Evolutionary conservation across 495 filamentous ascomycete species (phyloP), one percentile per base, ranked within the genome.

Genomic region (Xylaria cubensis): DNA sequence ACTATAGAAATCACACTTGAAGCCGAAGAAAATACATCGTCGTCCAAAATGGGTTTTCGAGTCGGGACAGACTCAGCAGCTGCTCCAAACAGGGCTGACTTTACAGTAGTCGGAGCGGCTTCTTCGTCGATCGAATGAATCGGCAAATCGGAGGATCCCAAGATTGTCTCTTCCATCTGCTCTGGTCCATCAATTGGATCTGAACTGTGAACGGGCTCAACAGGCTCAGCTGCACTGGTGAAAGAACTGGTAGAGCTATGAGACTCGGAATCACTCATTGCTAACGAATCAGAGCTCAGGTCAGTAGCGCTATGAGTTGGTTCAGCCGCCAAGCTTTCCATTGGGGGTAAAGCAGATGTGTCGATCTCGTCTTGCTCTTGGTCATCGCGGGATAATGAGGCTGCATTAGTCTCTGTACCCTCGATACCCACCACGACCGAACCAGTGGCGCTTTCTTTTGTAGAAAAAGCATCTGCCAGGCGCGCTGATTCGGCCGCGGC

Each of bases 1-100:
- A 88, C 86, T 15, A 88, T 88, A 69, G 92, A 92, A 67, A 93
- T 83, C 48, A 87, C 85, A 41, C 86, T 85, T 1, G 91, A 90
- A 5, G 90, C 90, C 53, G 91, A 89, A 15, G 81, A 82, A 65
- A 72, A 69, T 9, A 75, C 59, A 19, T 82, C 78, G 0, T 83
- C 81, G 24, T 85, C 83, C 13, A 85, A 72, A 39, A 85, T 79
- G 46, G 81, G 79, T 58, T 80, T 64, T 39, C 80, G 81, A 48
- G 73, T 80, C 26, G 84, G 83, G 1, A 83, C 84, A 2, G 77
- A 78, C 69, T 86, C 82, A 4, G 84, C 84, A 4, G 81, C 82
- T 19, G 78, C 84, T 44, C 84, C 84, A 41, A 86, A 80, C 0
- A 84, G 72, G n/a, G 80, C 83, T 5, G 84, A 75, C 71, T 85